Percentiles rank a stretch among this genome's conserved stretches.
Evolutionary conservation across 306 rosid genomes (phyloP).

Genomic region (Lathyrus sativus): DNA sequence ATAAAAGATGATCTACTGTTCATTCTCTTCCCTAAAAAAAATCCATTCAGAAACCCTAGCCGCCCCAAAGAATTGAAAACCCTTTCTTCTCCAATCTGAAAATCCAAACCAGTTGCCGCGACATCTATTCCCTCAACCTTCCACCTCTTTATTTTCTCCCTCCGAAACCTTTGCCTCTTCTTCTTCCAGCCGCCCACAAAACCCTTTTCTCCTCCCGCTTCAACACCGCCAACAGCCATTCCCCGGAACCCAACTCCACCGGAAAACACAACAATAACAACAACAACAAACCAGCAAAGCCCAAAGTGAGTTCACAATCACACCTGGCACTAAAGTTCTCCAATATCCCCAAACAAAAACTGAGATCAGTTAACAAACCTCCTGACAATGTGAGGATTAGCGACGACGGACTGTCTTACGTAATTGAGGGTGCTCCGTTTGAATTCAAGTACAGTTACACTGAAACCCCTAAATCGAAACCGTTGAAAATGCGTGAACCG

Average conservation of each 20-base stretch:
- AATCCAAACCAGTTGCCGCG: too few relatives aligned
- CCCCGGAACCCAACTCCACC: conserved; percentile 44
- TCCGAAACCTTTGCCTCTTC: too few relatives aligned
- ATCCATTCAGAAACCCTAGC: too few relatives aligned
- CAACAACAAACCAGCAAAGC: conserved; percentile 53
- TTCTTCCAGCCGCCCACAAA: too few relatives aligned
- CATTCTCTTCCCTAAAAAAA: too few relatives aligned
- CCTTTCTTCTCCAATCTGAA: too few relatives aligned
- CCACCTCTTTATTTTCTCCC: too few relatives aligned
- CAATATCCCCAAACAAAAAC: conserved; percentile 32
- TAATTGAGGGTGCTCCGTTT: conserved; percentile 67
- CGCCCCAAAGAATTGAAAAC: too few relatives aligned
- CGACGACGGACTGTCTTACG: conserved; percentile 62
- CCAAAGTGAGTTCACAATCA: conserved; percentile 24
- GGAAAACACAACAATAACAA: conserved; percentile 55
- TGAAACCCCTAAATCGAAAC: conserved; percentile 78
- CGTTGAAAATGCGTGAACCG: conserved; percentile 74
- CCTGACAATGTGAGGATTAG: conserved; percentile 52
- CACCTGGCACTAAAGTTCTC: conserved; percentile 56
- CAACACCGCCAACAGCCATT: conserved; percentile 35
- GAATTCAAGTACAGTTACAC: conserved; percentile 97
- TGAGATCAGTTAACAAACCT: conserved; percentile 38
- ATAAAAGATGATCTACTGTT: too few relatives aligned
- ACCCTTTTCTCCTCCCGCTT: conserved; percentile 48
- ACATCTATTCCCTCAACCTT: too few relatives aligned